A percentile compares a stretch with the other conserved stretches of the same genome.
phyloP scores from a whole-genome alignment of 1,284 basidiomycete genomes.

The Volvariella surrecta region DNA sequence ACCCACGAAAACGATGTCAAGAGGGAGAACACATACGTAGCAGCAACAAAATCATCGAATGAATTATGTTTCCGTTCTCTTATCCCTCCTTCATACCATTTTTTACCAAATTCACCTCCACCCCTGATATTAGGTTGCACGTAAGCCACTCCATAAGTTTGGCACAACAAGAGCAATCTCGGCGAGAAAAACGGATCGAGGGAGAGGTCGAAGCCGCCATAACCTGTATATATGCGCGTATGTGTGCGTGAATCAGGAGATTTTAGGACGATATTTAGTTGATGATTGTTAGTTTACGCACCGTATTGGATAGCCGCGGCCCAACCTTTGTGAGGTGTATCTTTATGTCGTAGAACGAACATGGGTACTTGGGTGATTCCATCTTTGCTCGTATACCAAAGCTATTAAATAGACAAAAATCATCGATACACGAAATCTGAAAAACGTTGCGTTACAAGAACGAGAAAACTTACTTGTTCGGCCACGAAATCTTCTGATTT shows the following conservation, averaged over 20 bases:
- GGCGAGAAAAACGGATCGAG: conserved; percentile 70
- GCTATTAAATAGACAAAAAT: conserved; percentile 33
- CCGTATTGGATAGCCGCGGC: conserved; percentile 79
- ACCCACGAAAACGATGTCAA: conserved; percentile 1
- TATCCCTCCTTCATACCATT: conserved; percentile 71
- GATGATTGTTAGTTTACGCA: conserved; percentile 22
- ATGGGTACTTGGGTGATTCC: conserved; percentile 78
- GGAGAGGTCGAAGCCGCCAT: conserved; percentile 73
- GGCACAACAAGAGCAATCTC: conserved; percentile 68
- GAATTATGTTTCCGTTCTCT: conserved; percentile 71
- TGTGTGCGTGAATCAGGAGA: conserved; percentile 4
- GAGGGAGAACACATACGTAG: conserved; percentile 43
- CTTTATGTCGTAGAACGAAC: conserved; percentile 79
- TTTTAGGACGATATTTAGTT: too few relatives aligned
- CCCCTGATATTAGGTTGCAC: conserved; percentile 75
- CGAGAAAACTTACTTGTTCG: conserved; percentile 49
- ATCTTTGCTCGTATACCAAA: conserved; percentile 76
- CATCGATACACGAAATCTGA: neutral
- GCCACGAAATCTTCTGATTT: conserved; percentile 65
- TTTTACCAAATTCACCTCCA: conserved; percentile 81
- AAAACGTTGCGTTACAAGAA: neutral
- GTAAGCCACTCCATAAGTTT: conserved; percentile 67
- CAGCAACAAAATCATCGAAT: conserved; percentile 78
- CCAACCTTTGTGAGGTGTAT: conserved; percentile 64
- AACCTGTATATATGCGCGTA: conserved; percentile 33